Percentiles rank a stretch among this genome's conserved stretches.
phyloP scores from a whole-genome alignment of 805 yeast species.

The Isabelozyma heimii region DNA sequence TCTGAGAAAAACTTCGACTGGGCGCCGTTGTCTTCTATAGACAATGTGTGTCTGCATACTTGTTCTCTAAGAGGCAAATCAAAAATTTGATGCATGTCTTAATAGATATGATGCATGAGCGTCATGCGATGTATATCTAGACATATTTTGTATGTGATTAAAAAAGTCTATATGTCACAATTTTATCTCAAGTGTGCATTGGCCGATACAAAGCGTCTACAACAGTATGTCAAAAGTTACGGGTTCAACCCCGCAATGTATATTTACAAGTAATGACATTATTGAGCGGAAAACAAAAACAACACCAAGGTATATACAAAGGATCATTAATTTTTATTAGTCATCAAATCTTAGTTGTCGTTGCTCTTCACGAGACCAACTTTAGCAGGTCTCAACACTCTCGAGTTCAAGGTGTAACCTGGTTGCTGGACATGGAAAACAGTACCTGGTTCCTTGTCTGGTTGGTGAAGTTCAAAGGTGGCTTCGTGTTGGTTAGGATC shows the following conservation, averaged over 20 bases:
- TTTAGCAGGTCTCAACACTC: slow-evolving; percentile 93
- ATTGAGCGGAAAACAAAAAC: slow-evolving; percentile 6
- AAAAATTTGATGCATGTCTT: too few relatives aligned
- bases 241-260: not conserved
- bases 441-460: slow-evolving; percentile 88
- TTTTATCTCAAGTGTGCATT: too few relatives aligned
- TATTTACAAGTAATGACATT: slow-evolving; percentile 3
- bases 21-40: too few relatives aligned
- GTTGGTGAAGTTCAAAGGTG: slow-evolving; percentile 80
- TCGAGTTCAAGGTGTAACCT: slow-evolving; percentile 80
- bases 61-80: too few relatives aligned
- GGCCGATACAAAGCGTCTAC: too few relatives aligned
- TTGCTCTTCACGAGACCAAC: slow-evolving; percentile 82
- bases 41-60: too few relatives aligned
- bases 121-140: too few relatives aligned
- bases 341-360: slow-evolving; percentile 6
- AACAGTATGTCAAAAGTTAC: not conserved
- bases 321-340: not conserved
- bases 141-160: too few relatives aligned
- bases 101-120: too few relatives aligned
- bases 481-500: slow-evolving; percentile 95
- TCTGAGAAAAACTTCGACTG: too few relatives aligned
- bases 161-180: too few relatives aligned
- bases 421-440: slow-evolving; percentile 90
- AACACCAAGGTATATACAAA: slow-evolving; percentile 3